Percentiles rank a stretch among this genome's conserved stretches.
phyloP scores from a whole-genome alignment of 768 basidiomycete genomes.

The Mrakia gelida region DNA sequence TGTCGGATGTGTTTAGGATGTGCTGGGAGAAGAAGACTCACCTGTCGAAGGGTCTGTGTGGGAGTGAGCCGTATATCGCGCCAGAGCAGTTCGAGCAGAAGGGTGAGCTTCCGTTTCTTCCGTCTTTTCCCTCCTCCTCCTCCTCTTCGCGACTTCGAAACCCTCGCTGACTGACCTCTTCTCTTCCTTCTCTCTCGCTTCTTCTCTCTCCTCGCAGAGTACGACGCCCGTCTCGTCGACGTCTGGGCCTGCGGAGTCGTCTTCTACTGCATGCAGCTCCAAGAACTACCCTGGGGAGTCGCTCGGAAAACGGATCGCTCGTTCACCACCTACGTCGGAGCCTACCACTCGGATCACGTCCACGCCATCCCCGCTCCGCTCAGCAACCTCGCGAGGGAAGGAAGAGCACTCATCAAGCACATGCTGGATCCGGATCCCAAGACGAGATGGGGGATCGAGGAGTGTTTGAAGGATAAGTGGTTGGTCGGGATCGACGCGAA shows the following conservation, averaged over 20 bases:
- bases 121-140: background rate
- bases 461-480: conserved; percentile 74
- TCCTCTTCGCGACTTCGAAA: background rate
- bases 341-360: conserved; percentile 51
- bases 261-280: conserved; percentile 95
- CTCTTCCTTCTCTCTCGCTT: conserved; percentile 37
- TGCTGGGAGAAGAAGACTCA: conserved; percentile 98
- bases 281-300: conserved; percentile 95
- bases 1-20: conserved; percentile 96
- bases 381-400: conserved; percentile 26
- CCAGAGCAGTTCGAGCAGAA: conserved; percentile 95
- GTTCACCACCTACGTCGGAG: conserved; percentile 66
- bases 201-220: conserved; percentile 56
- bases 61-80: conserved; percentile 97
- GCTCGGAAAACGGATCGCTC: conserved; percentile 77
- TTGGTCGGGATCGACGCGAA: conserved; percentile 42
- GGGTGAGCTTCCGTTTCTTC: conserved; percentile 60
- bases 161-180: background rate
- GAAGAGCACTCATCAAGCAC: conserved; percentile 50
- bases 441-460: conserved; percentile 68
- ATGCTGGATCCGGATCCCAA: conserved; percentile 96
- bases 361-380: conserved; percentile 45
- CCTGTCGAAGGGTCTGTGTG: conserved; percentile 93
- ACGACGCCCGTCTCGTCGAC: conserved; percentile 93
- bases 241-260: conserved; percentile 97